A percentile compares a stretch with the other conserved stretches of the same genome.
Conservation (phyloP, 2,329 filamentous ascomycete species). For the Fusarium miscanthi region DNA sequence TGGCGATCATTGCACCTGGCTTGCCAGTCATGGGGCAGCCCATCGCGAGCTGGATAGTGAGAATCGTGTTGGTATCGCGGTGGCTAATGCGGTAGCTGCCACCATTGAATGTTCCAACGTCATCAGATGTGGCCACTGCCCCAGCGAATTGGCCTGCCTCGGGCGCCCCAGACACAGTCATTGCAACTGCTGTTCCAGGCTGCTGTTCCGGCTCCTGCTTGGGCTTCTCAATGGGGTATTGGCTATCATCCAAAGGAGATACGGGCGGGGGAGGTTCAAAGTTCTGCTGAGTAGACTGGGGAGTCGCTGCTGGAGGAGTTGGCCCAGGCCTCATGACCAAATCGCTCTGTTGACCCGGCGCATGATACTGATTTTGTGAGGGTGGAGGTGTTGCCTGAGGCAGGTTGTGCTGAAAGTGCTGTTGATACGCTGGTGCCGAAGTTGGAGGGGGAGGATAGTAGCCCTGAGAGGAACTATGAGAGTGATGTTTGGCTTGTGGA, state of each 20-base stretch:
- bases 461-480: slow-evolving; percentile 24
- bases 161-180: slow-evolving; percentile 54
- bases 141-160: slow-evolving; percentile 70
- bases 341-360: slow-evolving; percentile 33
- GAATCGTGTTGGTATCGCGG: slow-evolving; percentile 86
- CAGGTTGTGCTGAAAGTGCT: slow-evolving; percentile 41
- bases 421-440: slow-evolving; percentile 39
- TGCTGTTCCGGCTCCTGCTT: slow-evolving; percentile 33
- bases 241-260: slow-evolving; percentile 33
- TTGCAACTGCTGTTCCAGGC: slow-evolving; percentile 46
- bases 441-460: slow-evolving; percentile 41
- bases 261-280: slow-evolving; percentile 46
- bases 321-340: slow-evolving; percentile 33
- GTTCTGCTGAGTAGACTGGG: slow-evolving; percentile 39
- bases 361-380: slow-evolving; percentile 41
- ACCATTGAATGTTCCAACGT: slow-evolving; percentile 96
- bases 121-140: slow-evolving; percentile 73
- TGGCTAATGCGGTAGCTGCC: slow-evolving; percentile 95
- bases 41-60: slow-evolving; percentile 90
- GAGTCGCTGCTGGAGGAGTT: slow-evolving; percentile 40
- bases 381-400: slow-evolving; percentile 40
- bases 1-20: slow-evolving; percentile 92
- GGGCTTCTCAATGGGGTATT: slow-evolving; percentile 48
- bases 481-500: slow-evolving; percentile 41
- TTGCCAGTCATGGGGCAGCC: slow-evolving; percentile 85